Conservation (phyloP, 202 grass and related monocot genomes). For the Hordeum pubiflorum region DNA sequence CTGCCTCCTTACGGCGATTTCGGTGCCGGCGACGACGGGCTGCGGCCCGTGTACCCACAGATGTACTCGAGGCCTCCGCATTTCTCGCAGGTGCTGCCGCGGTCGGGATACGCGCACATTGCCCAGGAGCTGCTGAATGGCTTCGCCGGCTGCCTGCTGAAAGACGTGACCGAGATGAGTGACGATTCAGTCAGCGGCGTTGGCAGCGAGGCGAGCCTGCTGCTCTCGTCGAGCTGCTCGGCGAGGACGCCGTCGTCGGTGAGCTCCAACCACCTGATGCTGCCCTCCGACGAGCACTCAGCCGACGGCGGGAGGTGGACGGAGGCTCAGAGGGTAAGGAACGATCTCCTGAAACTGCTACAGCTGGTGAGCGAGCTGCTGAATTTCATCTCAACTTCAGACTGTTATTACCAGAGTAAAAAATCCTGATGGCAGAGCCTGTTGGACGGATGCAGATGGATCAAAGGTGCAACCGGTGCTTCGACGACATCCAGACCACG, state of each 20-base stretch:
- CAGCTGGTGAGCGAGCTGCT: constrained; percentile 48
- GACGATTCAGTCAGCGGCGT: neutral
- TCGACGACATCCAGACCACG: constrained; percentile 52
- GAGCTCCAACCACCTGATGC: constrained; percentile 3
- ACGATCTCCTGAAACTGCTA: constrained; percentile 33
- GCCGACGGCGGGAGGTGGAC: neutral
- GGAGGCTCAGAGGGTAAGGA: constrained; percentile 17
- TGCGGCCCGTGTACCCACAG: neutral
- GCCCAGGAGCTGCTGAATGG: constrained; percentile 48
- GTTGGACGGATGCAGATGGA: constrained; percentile 45
- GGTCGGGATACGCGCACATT: constrained; percentile 40
- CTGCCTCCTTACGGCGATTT: neutral
- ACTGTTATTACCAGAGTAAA: neutral
- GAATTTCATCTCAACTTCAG: neutral
- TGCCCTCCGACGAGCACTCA: constrained; percentile 12
- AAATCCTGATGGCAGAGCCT: neutral
- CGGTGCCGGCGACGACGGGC: neutral
- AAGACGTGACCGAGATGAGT: constrained; percentile 9
- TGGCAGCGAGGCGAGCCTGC: constrained; percentile 15
- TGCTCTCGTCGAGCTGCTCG: constrained; percentile 26
- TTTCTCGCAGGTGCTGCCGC: constrained; percentile 37
- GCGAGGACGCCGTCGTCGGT: constrained; percentile 17
- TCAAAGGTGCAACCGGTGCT: constrained; percentile 56
- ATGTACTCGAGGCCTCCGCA: constrained; percentile 3
- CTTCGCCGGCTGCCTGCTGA: constrained; percentile 39